phyloP scores from a whole-genome alignment of 345 rosid species.

The Mercurialis annua region DNA sequence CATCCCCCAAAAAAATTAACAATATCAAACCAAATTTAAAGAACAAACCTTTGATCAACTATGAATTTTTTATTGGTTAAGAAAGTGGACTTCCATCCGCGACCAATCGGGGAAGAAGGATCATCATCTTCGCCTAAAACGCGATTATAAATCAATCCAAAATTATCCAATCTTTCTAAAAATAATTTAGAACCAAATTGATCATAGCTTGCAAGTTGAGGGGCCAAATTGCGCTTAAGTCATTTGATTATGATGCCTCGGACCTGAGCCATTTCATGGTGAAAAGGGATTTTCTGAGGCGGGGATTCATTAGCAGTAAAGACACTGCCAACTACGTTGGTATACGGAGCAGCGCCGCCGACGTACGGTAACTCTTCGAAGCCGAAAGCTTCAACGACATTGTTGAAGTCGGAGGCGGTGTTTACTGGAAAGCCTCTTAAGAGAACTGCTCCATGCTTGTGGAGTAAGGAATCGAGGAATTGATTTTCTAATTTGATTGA shows the following conservation, averaged over 20 bases:
- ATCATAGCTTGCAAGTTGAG: too few relatives aligned
- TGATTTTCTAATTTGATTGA: constrained; percentile 46
- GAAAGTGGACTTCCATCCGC: constrained; percentile 95
- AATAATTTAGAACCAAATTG: too few relatives aligned
- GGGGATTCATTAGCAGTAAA: constrained; percentile 95
- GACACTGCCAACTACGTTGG: constrained; percentile 77
- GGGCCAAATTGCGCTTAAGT: too few relatives aligned
- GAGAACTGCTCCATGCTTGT: constrained; percentile 61
- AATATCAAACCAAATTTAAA: neutral
- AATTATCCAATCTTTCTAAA: constrained; percentile 55
- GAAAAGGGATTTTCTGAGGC: constrained; percentile 85
- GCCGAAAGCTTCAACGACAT: constrained; percentile 76
- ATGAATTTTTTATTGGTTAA: constrained; percentile 62
- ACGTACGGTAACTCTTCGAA: constrained; percentile 84
- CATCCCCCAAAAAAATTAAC: too few relatives aligned
- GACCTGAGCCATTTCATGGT: constrained; percentile 99
- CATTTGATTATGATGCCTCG: too few relatives aligned
- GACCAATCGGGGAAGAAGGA: constrained; percentile 83
- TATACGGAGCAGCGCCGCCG: constrained; percentile 88
- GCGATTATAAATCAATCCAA: constrained; percentile 66
- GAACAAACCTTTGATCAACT: constrained; percentile 63
- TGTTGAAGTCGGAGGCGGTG: constrained; percentile 75
- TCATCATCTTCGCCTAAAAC: constrained; percentile 76
- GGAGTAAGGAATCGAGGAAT: constrained; percentile 57
- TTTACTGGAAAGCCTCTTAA: constrained; percentile 58